Evolutionary conservation across 2,329 filamentous ascomycete genomes (phyloP).

Genomic region (Fusarium mundagurra): DNA sequence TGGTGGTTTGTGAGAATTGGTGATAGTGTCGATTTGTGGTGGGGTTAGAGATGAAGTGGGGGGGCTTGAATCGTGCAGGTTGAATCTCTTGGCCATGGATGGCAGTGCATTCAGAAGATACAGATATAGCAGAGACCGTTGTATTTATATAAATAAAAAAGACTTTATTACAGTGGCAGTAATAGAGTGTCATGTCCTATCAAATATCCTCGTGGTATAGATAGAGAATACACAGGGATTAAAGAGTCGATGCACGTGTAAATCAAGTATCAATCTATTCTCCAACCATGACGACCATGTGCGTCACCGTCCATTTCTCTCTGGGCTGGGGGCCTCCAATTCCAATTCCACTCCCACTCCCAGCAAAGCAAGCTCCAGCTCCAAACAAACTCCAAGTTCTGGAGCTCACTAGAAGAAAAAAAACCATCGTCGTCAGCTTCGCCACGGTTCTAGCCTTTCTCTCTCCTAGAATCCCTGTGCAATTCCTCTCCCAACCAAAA

Average conservation of each 20-base stretch:
- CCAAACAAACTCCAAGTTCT: neutral
- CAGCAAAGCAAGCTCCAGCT: neutral
- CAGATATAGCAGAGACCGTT: neutral
- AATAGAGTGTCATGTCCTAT: neutral
- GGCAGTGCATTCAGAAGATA: neutral
- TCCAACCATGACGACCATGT: constrained; percentile 47
- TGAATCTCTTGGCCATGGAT: constrained; percentile 16
- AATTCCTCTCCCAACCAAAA: constrained; percentile 4
- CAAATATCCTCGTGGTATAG: neutral
- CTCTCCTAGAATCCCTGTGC: neutral
- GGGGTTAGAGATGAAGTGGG: constrained; percentile 3
- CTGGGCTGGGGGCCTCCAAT: constrained; percentile 25
- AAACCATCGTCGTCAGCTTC: constrained; percentile 41
- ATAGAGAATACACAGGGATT: neutral
- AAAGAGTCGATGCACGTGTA: constrained; percentile 31
- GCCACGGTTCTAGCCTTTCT: constrained; percentile 29
- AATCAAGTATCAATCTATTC: constrained; percentile 14
- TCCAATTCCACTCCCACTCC: neutral
- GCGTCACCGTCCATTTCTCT: constrained; percentile 42
- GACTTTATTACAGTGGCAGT: accelerated
- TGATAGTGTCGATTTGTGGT: constrained; percentile 17
- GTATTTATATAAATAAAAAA: neutral
- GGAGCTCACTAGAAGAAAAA: constrained; percentile 16
- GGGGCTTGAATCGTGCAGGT: constrained; percentile 17
- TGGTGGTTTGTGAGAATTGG: neutral